Conservation (phyloP, 768 basidiomycete species). For the Hypsizygus marmoreus region DNA sequence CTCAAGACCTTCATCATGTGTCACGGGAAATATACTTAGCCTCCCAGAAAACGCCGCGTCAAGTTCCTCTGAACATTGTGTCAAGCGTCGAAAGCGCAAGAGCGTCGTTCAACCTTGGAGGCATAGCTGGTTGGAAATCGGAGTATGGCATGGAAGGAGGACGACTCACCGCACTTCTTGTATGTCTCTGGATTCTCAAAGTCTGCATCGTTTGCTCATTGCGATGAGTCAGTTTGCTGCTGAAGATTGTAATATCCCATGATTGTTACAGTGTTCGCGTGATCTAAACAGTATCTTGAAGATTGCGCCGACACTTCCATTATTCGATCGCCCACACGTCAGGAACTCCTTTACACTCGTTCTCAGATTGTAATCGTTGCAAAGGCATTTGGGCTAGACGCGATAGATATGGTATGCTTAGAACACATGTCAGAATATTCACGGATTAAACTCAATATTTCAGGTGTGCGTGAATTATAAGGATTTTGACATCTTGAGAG, state of each 20-base stretch:
- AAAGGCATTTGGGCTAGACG: slow-evolving; percentile 79
- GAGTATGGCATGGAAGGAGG: slow-evolving; percentile 54
- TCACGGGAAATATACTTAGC: slow-evolving; percentile 47
- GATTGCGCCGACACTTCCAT: slow-evolving; percentile 91
- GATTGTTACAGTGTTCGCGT: background rate
- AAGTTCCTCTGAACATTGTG: slow-evolving; percentile 55
- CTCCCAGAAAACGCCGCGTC: slow-evolving; percentile 26
- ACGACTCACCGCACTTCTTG: slow-evolving; percentile 63
- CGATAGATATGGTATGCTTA: slow-evolving; percentile 82
- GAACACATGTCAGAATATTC: too few relatives aligned
- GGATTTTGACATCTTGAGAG: slow-evolving; percentile 60
- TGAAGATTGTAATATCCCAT: slow-evolving; percentile 74
- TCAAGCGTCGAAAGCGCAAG: slow-evolving; percentile 87
- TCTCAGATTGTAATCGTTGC: slow-evolving; percentile 81
- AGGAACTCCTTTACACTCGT: slow-evolving; percentile 81
- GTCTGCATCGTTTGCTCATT: background rate
- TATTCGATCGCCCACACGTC: slow-evolving; percentile 69
- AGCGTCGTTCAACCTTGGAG: slow-evolving; percentile 63
- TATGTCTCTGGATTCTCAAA: slow-evolving; percentile 33
- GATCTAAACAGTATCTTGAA: slow-evolving; percentile 30
- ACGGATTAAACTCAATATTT: background rate
- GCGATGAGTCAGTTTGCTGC: slow-evolving; percentile 83
- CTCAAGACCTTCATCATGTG: slow-evolving; percentile 63
- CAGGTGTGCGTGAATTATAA: slow-evolving; percentile 91
- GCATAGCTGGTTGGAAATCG: slow-evolving; percentile 72